Base-by-base conservation (phyloP, 2,329 filamentous ascomycete genomes). In the Raffaelea deltoideospora region DNA sequence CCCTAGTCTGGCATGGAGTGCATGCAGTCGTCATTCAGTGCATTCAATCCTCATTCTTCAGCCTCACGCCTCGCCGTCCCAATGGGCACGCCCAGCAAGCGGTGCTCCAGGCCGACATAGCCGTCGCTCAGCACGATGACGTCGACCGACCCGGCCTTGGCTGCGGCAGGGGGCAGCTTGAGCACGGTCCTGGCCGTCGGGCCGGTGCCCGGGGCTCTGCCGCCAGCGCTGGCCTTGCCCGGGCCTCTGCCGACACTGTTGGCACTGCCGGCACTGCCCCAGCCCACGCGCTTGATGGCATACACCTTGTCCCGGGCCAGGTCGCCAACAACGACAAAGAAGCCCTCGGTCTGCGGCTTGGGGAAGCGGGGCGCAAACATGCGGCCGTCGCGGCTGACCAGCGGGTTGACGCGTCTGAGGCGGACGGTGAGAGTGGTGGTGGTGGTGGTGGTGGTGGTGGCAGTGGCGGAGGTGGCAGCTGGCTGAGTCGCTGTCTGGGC, bases 321-420 rank as follows among this genome's bases (percentile, higher is more conserved):
- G 47, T 81, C 75, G 7, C 76, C 78, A 0, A 93, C 68, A 18
- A 96, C 53, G 13, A 90, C 72, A 55, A 98, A 96, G 71, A 79
- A 96, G 0, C 87, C 87, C 51, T 98, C 90, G 0, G 76, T 90
- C 57, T 98, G 90, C 14, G 86, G 76, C 58, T 98, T 98, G 1
- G 88, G 88, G 59, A 93, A 96, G 18, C 72, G 70, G 3, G 92
- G 88, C 0, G 90, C 85, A 48, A 79, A 94, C 52, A 95, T 80
- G 42, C 79, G 72, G 34, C 72, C 76, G 2, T 86, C 80, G 9
- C 66, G 61, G 50, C 79, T 70, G 11, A 64, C 61, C 4, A 79
- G 56, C 1, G 69, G 53, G 54, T 93, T 94, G 34, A 70, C 60
- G 0, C 87, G 75, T 30, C 63, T 65, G 13, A 95, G 53, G 2